Evolutionary conservation across 257 asterid genomes (phyloP).

Genomic region (Agastache rugosa): DNA sequence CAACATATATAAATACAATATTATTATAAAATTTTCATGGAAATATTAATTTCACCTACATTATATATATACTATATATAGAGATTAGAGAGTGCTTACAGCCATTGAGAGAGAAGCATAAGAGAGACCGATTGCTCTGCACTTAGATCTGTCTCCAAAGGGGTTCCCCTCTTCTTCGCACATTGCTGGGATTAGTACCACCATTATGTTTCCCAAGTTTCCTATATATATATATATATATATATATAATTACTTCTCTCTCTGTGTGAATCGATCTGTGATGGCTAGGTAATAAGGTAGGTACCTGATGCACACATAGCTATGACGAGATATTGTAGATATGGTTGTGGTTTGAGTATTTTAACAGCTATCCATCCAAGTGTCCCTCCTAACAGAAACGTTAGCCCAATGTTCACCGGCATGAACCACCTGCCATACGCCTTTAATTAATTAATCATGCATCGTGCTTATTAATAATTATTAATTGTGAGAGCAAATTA

Average conservation of each 20-base stretch:
- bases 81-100: conserved; percentile 41
- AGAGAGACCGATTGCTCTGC: conserved; percentile 62
- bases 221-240: conserved; percentile 40
- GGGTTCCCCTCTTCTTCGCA: conserved; percentile 78
- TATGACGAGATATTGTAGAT: conserved; percentile 67
- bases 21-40: too few relatives aligned
- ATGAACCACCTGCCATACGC: conserved; percentile 83
- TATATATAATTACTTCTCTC: too few relatives aligned
- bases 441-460: not conserved
- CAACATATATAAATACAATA: too few relatives aligned
- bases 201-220: conserved; percentile 77
- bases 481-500: not conserved
- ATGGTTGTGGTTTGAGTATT: conserved; percentile 69
- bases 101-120: conserved; percentile 95
- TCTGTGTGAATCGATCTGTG: too few relatives aligned
- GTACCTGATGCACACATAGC: conserved; percentile 85
- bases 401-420: conserved; percentile 80
- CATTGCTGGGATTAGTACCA: conserved; percentile 79
- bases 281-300: too few relatives aligned
- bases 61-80: too few relatives aligned
- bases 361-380: conserved; percentile 83
- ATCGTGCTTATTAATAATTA: not conserved
- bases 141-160: conserved; percentile 65
- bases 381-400: conserved; percentile 75
- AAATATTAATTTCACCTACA: too few relatives aligned